Base-by-base conservation (phyloP, 306 rosid genomes). In the Lotus japonicus region DNA sequence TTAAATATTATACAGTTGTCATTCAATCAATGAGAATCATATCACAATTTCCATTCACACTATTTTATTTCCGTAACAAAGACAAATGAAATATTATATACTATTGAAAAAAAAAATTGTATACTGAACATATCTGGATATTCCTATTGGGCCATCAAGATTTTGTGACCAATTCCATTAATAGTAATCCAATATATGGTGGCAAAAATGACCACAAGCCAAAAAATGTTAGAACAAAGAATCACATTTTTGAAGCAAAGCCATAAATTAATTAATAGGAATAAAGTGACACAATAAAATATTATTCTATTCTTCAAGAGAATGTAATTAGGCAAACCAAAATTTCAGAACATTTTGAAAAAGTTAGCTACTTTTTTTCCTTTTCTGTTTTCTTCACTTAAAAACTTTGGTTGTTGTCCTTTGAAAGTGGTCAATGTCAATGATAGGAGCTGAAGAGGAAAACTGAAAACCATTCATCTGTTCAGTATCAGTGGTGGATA, bases 401-500 rank as follows among this genome's bases (percentile, higher is more conserved):
- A 49, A 36, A 71, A 43, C 48, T 23, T 19, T 50, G 12, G 58
- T 2, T 63, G 46, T 5, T 53, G 48, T 63, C 49, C 68, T 31
- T 45, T 70, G 45, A 58, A 77, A 50, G 42, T 64, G 64, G 70
- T 73, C 79, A 62, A 71, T 67, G 64, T 73, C 73, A 62, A 76
- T 67, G 64, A 68, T 48, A 35, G 48, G 58, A 17, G 43, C 45
- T 53, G 66, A 14, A 62, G 38, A 50, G 64, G 6, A 28, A 46
- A 58, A 15, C 8, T 38, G 42, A 38, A 38, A 31, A 31, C 6
- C n/a, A 11, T 70, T 12, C 36, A 39, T 8, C 0, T 14, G 11
- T 44, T 38, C 50, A 62, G 39, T 11, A 49, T 18, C 14, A 64
- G 33, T 38, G 65, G 73, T 46, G 70, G 85, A 77, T 77, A 70